Base-by-base conservation (phyloP, 257 asterid genomes). In the Ballota nigra region DNA sequence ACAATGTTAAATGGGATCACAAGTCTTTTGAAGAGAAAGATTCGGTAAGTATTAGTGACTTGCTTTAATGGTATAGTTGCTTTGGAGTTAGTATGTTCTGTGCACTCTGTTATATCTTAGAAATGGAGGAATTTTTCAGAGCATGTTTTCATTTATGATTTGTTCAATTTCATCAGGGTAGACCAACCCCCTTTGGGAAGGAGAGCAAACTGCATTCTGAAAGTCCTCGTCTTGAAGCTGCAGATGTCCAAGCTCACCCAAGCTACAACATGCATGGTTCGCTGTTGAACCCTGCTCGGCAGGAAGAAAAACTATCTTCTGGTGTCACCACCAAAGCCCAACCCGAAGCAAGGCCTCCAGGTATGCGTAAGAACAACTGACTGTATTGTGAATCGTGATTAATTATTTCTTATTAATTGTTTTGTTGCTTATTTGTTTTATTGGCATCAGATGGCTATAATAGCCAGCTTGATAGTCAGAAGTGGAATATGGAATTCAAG, bases 1-100 rank as follows among this genome's bases (percentile, higher is more conserved):
- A 95, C 76, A 82, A 84, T 70, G 78, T 92, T 76, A 80, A 84
- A 79, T 95, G 98, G 97, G 97, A 88, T 73, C 86, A 91, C 55
- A 68, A 79, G 70, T 73, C 90, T 57, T 70, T 83, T 73, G 93
- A 86, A 49, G 95, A 77, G 70, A 74, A 77, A 26, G 88, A 76
- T 9, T 19, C 71, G 9, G 73, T 34, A 66, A 75, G 87, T 71
- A 66, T 85, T 20, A 74, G 73, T 77, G 97, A 89, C 77, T 84
- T 81, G 77, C 87, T 83, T 92, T 89, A 88, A 86, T 24, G 51
- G 6, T 77, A 68, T 22, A 34, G 52, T 76, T 80, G 75, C 82
- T 78, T 68, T 58, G 20, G 52, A 28, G 41, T 52, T 61, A 8
- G 28, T 34, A 33, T 31, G 47, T 60, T 5, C 38, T 6, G 38